phyloP scores from a whole-genome alignment of 1,284 basidiomycete genomes.

The Rhodotorula sp. region DNA sequence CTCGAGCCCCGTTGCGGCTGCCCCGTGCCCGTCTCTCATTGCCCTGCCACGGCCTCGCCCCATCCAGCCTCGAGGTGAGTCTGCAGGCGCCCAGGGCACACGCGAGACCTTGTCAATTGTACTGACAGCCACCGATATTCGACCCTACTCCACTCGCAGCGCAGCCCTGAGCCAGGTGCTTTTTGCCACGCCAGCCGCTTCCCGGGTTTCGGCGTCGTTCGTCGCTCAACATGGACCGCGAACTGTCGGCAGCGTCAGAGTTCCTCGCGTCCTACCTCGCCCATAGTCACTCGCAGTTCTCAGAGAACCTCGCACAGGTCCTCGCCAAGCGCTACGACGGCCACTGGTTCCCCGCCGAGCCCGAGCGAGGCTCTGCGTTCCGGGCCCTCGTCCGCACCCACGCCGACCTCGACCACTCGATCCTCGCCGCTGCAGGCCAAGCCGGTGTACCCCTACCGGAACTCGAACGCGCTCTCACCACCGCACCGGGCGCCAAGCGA shows the following conservation, averaged over 20 bases:
- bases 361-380: constrained; percentile 44
- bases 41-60: no score
- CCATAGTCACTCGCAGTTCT: background rate
- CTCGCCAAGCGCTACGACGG: constrained; percentile 35
- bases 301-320: constrained; percentile 4
- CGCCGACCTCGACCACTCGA: constrained; percentile 22
- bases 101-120: no score
- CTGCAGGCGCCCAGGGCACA: no score
- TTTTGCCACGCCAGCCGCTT: background rate
- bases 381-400: constrained; percentile 38
- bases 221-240: constrained; percentile 28
- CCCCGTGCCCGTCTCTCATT: no score
- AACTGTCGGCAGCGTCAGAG: constrained; percentile 28
- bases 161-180: no score
- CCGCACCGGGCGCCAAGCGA: background rate
- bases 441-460: constrained; percentile 1
- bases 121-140: no score
- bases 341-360: constrained; percentile 44
- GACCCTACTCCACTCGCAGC: no score
- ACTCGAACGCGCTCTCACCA: constrained; percentile 11
- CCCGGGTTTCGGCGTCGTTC: background rate
- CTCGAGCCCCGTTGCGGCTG: no score
- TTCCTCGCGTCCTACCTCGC: constrained; percentile 39
- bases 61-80: no score
- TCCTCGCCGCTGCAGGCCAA: constrained; percentile 15